Evolutionary conservation across 441 rosid species (phyloP), one percentile per base, ranked within the genome.

Genomic region (Aquilaria agallochum): DNA sequence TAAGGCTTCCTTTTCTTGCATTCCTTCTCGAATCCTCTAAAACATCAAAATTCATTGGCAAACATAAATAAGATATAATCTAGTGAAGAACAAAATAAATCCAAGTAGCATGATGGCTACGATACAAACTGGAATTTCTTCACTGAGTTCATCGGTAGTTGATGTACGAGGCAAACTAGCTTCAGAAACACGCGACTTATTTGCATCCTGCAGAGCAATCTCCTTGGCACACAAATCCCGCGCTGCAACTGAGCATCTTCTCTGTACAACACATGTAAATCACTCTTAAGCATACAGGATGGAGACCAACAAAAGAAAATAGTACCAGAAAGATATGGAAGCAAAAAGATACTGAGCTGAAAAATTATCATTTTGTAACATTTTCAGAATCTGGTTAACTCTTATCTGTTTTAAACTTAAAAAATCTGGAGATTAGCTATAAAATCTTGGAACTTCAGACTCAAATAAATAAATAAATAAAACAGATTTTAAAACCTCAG

Each of bases 61-160:
- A 56, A 50, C 34, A 56, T n/a, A 45, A 14, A 20, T 31, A 54
- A 64, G 46, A 15, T 48, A 71, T 54, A 59, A 5, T 45, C 45
- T 45, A 67, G 30, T 50, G 34, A 63, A 58, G 31, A 56, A 62
- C 11, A 56, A 53, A 60, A 49, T 13, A 49, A 53, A 44, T 66
- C 13, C 59, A 56, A 55, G 32, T 31, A 32, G 48, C 60, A 64
- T 27, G 40, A 64, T 67, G 20, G 57, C 70, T 68, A 56, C 12
- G 68, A 67, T 78, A 83, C 97, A 70, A 69, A 95, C 98, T 60
- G 83, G 79, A 73, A 92, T 87, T 76, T 95, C 99, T 79, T 74
- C 83, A 60, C 62, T 78, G 74, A 87, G 88, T 80, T 95, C 97
- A 69, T 88, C 87, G 71, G 87, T 89, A 68, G 77, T 79, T 70